These are phyloP conservation scores for Nemania serpens DNA, from an alignment of 2,329 filamentous ascomycete genomes.

Conservation along the genomic window DNA sequence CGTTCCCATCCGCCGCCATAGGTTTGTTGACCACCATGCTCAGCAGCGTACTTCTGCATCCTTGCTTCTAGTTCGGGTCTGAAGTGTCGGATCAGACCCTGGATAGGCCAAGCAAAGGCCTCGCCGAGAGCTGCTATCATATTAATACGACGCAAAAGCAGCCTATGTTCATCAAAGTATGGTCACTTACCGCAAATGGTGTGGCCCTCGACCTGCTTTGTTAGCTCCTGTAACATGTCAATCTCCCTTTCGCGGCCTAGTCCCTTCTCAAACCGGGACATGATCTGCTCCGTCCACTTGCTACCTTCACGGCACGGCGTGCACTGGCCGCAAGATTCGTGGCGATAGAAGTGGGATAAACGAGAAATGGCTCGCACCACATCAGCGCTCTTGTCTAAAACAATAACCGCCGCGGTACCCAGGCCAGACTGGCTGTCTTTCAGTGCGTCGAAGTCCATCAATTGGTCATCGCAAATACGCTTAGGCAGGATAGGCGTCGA, in stretches of 20 bases:
- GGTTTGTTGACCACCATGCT: constrained; percentile 71
- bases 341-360: constrained; percentile 95
- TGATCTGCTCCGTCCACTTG: constrained; percentile 99
- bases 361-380: constrained; percentile 92
- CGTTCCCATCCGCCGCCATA: constrained; percentile 89
- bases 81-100: constrained; percentile 98
- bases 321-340: constrained; percentile 98
- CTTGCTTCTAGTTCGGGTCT: constrained; percentile 91
- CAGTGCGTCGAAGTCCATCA: constrained; percentile 98
- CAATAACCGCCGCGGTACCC: constrained; percentile 95
- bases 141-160: constrained; percentile 37
- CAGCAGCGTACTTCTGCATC: constrained; percentile 78
- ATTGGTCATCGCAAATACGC: constrained; percentile 85
- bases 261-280: constrained; percentile 93
- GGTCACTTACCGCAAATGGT: constrained; percentile 84
- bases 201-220: constrained; percentile 99
- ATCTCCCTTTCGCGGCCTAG: constrained; percentile 90
- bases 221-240: constrained; percentile 98
- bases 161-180: background rate
- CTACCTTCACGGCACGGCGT: constrained; percentile 98
- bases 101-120: constrained; percentile 97
- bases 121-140: constrained; percentile 75
- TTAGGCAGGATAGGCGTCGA: constrained; percentile 96
- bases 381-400: constrained; percentile 98
- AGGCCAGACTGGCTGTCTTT: constrained; percentile 98